phyloP scores from a whole-genome alignment of 345 rosid species.

The Dipteronia sinensis region DNA sequence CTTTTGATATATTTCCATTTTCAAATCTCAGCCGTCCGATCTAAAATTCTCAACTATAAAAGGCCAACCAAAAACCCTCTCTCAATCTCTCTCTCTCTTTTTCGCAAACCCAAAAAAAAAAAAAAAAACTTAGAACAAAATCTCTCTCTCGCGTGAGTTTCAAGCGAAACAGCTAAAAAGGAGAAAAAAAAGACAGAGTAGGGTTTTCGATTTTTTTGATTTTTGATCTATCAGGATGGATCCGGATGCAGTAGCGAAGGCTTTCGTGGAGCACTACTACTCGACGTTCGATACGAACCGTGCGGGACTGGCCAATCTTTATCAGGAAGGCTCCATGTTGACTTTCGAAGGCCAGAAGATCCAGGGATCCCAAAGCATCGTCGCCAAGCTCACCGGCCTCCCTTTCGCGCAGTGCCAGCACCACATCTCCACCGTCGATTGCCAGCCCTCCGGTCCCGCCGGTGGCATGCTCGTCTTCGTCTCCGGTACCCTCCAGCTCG shows the following conservation, averaged over 20 bases:
- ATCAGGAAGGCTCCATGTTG: constrained; percentile 86
- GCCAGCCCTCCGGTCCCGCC: constrained; percentile 97
- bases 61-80: neutral
- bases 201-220: neutral
- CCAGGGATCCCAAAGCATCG: constrained; percentile 77
- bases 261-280: constrained; percentile 93
- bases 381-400: constrained; percentile 73
- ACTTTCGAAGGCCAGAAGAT: constrained; percentile 96
- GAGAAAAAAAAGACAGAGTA: neutral
- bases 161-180: constrained; percentile 14
- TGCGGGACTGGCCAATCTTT: constrained; percentile 57
- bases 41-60: neutral
- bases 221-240: constrained; percentile 48
- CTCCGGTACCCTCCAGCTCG: constrained; percentile 85
- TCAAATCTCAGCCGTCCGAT: constrained; percentile 20
- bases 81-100: neutral
- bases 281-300: constrained; percentile 80
- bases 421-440: constrained; percentile 77
- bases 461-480: constrained; percentile 95
- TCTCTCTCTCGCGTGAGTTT: constrained; percentile 25
- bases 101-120: neutral
- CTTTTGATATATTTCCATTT: neutral
- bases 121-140: neutral
- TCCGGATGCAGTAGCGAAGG: constrained; percentile 79
- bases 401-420: constrained; percentile 98